These are phyloP conservation scores for Ophiostoma tasmaniense DNA, from an alignment of 2,329 filamentous ascomycete species.

Conservation along the genomic window DNA sequence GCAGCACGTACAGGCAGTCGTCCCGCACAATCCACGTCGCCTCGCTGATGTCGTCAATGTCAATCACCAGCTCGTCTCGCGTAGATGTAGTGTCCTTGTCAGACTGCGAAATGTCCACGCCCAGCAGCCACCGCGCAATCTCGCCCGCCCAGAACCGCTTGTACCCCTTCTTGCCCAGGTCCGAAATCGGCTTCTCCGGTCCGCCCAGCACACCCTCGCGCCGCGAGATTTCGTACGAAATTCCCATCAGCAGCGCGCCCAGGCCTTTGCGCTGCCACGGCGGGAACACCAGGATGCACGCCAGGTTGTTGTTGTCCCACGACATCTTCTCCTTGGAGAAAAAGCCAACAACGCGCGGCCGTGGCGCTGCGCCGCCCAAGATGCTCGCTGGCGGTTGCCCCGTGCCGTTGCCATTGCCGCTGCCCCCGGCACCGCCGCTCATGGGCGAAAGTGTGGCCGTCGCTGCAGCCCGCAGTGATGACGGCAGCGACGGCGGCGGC, in stretches of 20 bases:
- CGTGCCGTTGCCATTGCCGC: neutral
- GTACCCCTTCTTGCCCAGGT: slow-evolving; percentile 76
- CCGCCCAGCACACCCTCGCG: slow-evolving; percentile 79
- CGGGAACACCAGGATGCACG: slow-evolving; percentile 91
- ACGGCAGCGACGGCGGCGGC: slow-evolving; percentile 30
- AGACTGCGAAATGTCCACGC: slow-evolving; percentile 26
- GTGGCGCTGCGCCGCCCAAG: slow-evolving; percentile 12
- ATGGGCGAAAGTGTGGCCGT: slow-evolving; percentile 15
- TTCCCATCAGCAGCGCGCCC: slow-evolving; percentile 80
- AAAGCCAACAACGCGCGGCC: slow-evolving; percentile 66
- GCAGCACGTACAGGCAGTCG: slow-evolving; percentile 69
- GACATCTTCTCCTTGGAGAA: slow-evolving; percentile 98
- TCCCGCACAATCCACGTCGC: slow-evolving; percentile 78
- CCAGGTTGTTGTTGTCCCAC: slow-evolving; percentile 97
- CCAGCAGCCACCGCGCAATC: slow-evolving; percentile 61
- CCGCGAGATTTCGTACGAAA: slow-evolving; percentile 84
- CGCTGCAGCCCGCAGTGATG: slow-evolving; percentile 8
- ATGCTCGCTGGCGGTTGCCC: slow-evolving; percentile 6
- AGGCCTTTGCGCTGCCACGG: slow-evolving; percentile 90
- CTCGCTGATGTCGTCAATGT: slow-evolving; percentile 62
- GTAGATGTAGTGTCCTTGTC: neutral
- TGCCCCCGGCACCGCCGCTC: slow-evolving; percentile 7
- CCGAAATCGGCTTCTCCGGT: slow-evolving; percentile 86
- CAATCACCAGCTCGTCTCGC: slow-evolving; percentile 42
- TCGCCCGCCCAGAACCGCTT: slow-evolving; percentile 78